Conservation (phyloP, 768 basidiomycete genomes). For the Lepiota brunneoincarnata region DNA sequence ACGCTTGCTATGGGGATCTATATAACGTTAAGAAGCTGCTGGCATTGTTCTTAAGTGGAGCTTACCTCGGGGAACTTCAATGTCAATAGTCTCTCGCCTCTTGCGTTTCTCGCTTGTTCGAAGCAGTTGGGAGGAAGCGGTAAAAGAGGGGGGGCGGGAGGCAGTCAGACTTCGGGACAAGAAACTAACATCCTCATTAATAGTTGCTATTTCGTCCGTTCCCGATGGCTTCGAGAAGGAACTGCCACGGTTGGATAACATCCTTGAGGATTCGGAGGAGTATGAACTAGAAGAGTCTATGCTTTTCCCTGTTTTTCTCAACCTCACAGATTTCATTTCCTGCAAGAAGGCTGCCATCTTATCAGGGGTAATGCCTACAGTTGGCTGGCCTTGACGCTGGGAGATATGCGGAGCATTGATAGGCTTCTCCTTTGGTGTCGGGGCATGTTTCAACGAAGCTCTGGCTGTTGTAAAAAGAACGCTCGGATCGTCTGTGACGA, state of each 20-base stretch:
- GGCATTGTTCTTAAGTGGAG: neutral
- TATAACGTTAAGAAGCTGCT: no score
- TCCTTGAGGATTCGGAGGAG: conserved; percentile 8
- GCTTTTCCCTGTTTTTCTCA: conserved; percentile 48
- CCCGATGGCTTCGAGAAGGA: neutral
- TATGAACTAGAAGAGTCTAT: conserved; percentile 12
- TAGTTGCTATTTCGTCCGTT: conserved; percentile 1
- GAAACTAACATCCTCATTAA: conserved; percentile 5
- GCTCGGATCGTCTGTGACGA: conserved; percentile 20
- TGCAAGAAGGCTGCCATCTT: conserved; percentile 82
- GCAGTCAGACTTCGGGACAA: conserved; percentile 6
- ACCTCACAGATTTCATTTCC: conserved; percentile 74
- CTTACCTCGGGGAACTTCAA: neutral
- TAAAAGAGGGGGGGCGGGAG: neutral
- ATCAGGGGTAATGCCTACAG: conserved; percentile 71
- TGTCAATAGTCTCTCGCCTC: conserved; percentile 12
- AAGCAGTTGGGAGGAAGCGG: neutral
- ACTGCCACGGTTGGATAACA: neutral
- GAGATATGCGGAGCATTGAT: conserved; percentile 47
- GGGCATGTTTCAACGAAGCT: conserved; percentile 60
- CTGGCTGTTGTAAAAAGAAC: conserved; percentile 56
- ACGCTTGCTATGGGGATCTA: neutral
- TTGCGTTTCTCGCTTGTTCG: conserved; percentile 29
- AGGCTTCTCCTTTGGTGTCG: conserved; percentile 59
- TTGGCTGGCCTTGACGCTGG: conserved; percentile 56